phyloP scores from a whole-genome alignment of 768 basidiomycete species.

The Cyclocybe cylindracea region DNA sequence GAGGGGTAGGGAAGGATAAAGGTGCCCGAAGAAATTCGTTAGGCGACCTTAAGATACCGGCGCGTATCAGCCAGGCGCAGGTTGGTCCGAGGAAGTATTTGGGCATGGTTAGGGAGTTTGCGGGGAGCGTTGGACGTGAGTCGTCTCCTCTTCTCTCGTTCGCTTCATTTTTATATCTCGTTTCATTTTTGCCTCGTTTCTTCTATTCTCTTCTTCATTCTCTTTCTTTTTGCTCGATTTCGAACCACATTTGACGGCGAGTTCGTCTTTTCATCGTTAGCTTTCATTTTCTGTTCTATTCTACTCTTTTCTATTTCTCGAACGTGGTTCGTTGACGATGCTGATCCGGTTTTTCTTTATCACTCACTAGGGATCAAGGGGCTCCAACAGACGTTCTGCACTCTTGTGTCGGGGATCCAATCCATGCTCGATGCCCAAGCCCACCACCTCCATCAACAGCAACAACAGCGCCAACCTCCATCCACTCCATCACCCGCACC shows the following conservation, averaged over 20 bases:
- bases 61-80: constrained; percentile 79
- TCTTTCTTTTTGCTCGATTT: too few relatives aligned
- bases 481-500: not conserved
- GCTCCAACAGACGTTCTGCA: constrained; percentile 58
- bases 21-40: constrained; percentile 61
- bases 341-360: constrained; percentile 12
- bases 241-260: too few relatives aligned
- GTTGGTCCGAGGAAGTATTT: constrained; percentile 74
- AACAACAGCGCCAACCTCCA: too few relatives aligned
- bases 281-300: constrained; percentile 15
- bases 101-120: constrained; percentile 86
- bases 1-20: constrained; percentile 6
- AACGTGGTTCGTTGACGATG: not conserved
- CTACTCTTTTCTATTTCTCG: not conserved
- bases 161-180: too few relatives aligned
- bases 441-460: constrained; percentile 17
- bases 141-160: constrained; percentile 14
- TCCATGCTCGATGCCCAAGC: constrained; percentile 47
- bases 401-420: constrained; percentile 57
- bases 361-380: constrained; percentile 65
- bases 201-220: too few relatives aligned
- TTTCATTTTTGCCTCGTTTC: too few relatives aligned
- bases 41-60: constrained; percentile 74
- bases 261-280: not conserved
- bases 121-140: constrained; percentile 78